Evolutionary conservation across 257 asterid species (phyloP).

Genomic region (Nicotiana otophora): DNA sequence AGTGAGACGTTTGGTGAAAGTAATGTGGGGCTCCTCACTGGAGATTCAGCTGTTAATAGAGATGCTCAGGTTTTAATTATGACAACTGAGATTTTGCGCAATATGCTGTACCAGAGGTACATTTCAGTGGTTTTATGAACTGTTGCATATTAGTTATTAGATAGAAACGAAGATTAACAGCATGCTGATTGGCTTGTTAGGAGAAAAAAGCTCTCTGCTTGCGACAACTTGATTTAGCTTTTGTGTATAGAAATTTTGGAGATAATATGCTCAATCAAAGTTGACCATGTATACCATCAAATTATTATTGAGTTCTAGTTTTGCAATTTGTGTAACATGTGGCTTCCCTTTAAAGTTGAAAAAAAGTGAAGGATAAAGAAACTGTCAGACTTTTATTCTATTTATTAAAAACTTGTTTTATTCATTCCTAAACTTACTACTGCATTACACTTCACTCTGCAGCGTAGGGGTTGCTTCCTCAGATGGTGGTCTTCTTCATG

Average conservation of each 20-base stretch:
- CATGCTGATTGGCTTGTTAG: background rate
- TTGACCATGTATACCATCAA: background rate
- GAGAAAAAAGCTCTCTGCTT: background rate
- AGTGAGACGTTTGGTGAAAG: constrained; percentile 90
- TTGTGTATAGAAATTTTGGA: background rate
- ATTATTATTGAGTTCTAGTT: background rate
- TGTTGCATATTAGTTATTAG: background rate
- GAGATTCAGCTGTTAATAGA: constrained; percentile 92
- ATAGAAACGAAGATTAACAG: background rate
- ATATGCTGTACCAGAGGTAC: constrained; percentile 90
- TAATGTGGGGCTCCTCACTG: constrained; percentile 95
- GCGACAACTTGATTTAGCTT: background rate
- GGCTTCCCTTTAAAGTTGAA: background rate
- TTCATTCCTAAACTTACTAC: background rate
- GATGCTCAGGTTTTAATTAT: constrained; percentile 92
- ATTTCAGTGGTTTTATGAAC: constrained; percentile 7
- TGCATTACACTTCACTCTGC: constrained; percentile 18
- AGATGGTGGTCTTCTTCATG: constrained; percentile 79
- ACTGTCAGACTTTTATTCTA: background rate
- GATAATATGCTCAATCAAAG: background rate
- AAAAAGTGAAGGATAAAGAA: background rate
- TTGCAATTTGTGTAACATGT: background rate
- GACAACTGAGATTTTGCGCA: constrained; percentile 98
- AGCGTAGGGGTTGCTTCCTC: constrained; percentile 84
- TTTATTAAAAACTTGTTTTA: background rate